Conservation (phyloP, 371 early-diverging fungal genomes). For the Mucor irregularis region DNA sequence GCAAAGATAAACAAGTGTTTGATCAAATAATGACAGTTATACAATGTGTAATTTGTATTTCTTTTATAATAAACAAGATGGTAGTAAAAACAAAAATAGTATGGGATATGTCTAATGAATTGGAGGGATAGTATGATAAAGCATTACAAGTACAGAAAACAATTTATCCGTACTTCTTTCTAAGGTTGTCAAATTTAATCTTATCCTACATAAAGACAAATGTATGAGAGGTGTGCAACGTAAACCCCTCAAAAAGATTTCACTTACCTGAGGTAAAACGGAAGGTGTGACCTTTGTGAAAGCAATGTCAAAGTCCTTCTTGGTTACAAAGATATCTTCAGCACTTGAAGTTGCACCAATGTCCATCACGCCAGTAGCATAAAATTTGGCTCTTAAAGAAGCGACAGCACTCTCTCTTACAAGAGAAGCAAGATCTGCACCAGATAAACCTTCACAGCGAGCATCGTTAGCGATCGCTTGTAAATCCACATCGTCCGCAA, state of each 20-base stretch:
- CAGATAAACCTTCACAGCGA: slow-evolving; percentile 82
- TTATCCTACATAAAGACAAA: slow-evolving; percentile 22
- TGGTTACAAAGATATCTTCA: slow-evolving; percentile 60
- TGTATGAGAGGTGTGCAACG: too few relatives aligned
- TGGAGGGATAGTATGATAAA: background rate
- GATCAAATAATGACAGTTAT: too few relatives aligned
- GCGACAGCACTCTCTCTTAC: slow-evolving; percentile 90
- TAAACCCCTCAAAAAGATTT: too few relatives aligned
- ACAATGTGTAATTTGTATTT: too few relatives aligned
- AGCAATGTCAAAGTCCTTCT: slow-evolving; percentile 77
- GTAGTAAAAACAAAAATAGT: too few relatives aligned
- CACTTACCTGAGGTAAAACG: slow-evolving; percentile 67
- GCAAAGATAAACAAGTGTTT: too few relatives aligned
- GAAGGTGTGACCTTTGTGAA: slow-evolving; percentile 82
- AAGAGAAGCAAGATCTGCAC: slow-evolving; percentile 94
- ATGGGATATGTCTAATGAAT: slow-evolving; percentile 7
- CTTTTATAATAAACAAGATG: too few relatives aligned
- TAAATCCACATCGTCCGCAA: slow-evolving; percentile 71
- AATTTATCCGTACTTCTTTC: slow-evolving; percentile 37
- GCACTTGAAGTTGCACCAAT: slow-evolving; percentile 14
- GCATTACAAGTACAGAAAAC: background rate
- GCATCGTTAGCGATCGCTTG: slow-evolving; percentile 71
- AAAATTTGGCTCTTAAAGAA: slow-evolving; percentile 71
- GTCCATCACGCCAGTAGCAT: slow-evolving; percentile 28
- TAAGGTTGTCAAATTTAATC: slow-evolving; percentile 27